Base-by-base conservation (phyloP, 257 asterid genomes). In the Anisodus tanguticus region DNA sequence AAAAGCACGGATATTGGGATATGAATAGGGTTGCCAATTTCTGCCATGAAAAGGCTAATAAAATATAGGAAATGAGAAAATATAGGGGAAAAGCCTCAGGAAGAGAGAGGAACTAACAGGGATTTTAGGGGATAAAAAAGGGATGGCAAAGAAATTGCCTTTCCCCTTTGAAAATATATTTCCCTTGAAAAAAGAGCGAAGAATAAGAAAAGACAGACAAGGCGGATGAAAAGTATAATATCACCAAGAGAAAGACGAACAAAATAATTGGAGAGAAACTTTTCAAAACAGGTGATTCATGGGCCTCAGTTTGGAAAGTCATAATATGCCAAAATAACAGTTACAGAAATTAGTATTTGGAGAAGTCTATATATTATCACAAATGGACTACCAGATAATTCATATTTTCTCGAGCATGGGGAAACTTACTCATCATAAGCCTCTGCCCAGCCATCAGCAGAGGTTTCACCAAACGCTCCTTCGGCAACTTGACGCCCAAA, bases 381-480 rank as follows among this genome's bases (percentile, higher is more conserved):
- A 13, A 26, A 53, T 53, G 26, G 13, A 77, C 17, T 22, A 55
- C 49, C 82, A 77, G 45, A 53, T 77, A 77, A 77, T 77, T 53
- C 41, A 77, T 8, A 53, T 26, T 77, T 13, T 51, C 47, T 77
- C 4, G 10, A 77, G 49, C 9, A 53, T 53, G 47, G 49, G 4
- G 8, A 31, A 77, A 91, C 98, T 90, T 93, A 97, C 99, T 95
- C 98, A 86, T 97, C 98, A 89, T 95, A 97, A 69, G 97, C 94
- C 87, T 88, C 92, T 71, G 96, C 99, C 99, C 98, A 97, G 82
- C 82, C 90, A 90, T 95, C 98, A 86, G 91, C 92, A 85, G 98
- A 85, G 88, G 88, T 68, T 84, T 95, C 98, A 43, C 94, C 98
- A 53, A 95, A 85, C 17, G 89, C 86, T 85, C 98, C 99, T 86